These are phyloP conservation scores for Adansonia grandidieri DNA, from an alignment of 441 rosid genomes.

Conservation along the genomic window DNA sequence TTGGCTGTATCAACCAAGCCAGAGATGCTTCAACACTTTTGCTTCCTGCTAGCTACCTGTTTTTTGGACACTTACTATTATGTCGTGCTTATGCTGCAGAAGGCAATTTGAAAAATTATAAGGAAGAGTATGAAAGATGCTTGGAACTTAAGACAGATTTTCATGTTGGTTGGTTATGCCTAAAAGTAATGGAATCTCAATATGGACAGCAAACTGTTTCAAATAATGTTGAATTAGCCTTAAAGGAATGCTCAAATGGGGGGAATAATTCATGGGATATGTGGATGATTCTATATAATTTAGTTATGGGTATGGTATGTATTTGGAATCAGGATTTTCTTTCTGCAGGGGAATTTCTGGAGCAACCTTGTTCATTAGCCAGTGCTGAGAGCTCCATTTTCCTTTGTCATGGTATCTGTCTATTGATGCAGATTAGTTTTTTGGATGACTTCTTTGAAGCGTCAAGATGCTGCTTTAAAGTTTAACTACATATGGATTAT, in stretches of 20 bases:
- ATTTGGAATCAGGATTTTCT: conserved; percentile 52
- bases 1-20: conserved; percentile 54
- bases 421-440: conserved; percentile 19
- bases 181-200: conserved; percentile 72
- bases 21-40: conserved; percentile 60
- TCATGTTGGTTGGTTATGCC: conserved; percentile 78
- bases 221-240: conserved; percentile 52
- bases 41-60: conserved; percentile 64
- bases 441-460: not conserved
- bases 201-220: conserved; percentile 54
- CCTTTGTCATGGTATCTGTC: conserved; percentile 74
- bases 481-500: not conserved
- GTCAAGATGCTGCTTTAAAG: conserved; percentile 18
- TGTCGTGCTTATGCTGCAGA: conserved; percentile 80
- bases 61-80: conserved; percentile 73
- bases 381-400: conserved; percentile 68
- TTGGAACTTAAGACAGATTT: conserved; percentile 77
- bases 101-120: conserved; percentile 48
- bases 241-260: conserved; percentile 52
- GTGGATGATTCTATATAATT: conserved; percentile 66
- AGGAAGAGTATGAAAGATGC: conserved; percentile 67
- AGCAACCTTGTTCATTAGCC: conserved; percentile 64
- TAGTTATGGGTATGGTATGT: conserved; percentile 62
- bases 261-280: conserved; percentile 53
- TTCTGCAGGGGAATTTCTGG: conserved; percentile 68